These are phyloP conservation scores for Lactarius sanguifluus DNA, from an alignment of 768 basidiomycete genomes.

Conservation along the genomic window DNA sequence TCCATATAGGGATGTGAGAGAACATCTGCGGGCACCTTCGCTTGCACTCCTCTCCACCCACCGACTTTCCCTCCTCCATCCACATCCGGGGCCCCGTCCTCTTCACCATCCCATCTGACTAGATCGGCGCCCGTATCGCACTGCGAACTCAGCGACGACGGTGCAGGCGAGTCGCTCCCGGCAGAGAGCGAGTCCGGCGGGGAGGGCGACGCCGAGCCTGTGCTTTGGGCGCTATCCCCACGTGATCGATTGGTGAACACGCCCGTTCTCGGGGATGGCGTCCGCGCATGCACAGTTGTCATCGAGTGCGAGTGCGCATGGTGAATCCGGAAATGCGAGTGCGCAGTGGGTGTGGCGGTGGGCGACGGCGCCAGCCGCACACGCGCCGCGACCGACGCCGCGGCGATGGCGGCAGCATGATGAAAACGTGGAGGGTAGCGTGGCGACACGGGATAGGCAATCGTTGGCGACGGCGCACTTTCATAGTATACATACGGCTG, in stretches of 20 bases:
- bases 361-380: constrained; percentile 24
- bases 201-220: constrained; percentile 30
- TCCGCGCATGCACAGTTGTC: constrained; percentile 48
- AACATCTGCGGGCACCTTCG: constrained; percentile 13
- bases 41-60: not conserved
- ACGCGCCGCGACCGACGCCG: constrained; percentile 20
- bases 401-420: constrained; percentile 20
- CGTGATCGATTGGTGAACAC: constrained; percentile 17
- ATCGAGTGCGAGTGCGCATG: constrained; percentile 52
- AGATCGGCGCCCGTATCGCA: constrained; percentile 33
- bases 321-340: constrained; percentile 33
- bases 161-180: constrained; percentile 54
- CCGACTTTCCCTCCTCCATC: not conserved
- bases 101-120: constrained; percentile 31
- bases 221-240: constrained; percentile 13
- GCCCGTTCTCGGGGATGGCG: constrained; percentile 38
- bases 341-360: constrained; percentile 24
- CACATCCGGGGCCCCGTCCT: constrained; percentile 14
- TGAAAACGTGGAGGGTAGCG: constrained; percentile 26
- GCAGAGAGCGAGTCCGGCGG: constrained; percentile 41
- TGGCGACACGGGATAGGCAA: constrained; percentile 19
- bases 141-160: constrained; percentile 55
- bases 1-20: not conserved
- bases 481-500: constrained; percentile 31
- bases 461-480: constrained; percentile 23